These are phyloP conservation scores for Melampsora larici-populina DNA, from an alignment of 1,284 basidiomycete genomes.

Conservation along the genomic window DNA sequence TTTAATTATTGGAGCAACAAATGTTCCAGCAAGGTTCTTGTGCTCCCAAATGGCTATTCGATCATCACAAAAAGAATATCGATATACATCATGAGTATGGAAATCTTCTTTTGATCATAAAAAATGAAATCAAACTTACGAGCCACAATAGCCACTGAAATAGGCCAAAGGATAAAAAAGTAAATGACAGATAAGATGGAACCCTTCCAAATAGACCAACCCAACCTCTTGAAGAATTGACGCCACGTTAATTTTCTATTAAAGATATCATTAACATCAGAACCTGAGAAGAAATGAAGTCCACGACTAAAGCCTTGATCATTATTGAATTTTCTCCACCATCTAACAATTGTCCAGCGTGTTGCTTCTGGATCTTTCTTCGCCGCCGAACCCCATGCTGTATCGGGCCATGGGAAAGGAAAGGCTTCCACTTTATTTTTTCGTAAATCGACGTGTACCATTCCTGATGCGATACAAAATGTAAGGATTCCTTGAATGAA, in stretches of 20 bases:
- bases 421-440: conserved; percentile 47
- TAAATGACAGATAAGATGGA: conserved; percentile 54
- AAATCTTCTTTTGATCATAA: too few species aligned
- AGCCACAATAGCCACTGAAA: conserved; percentile 52
- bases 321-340: conserved; percentile 47
- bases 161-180: conserved; percentile 54
- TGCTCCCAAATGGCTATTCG: conserved; percentile 28
- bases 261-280: conserved; percentile 52
- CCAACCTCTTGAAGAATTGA: conserved; percentile 47
- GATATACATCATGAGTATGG: neutral
- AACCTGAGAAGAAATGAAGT: conserved; percentile 52
- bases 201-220: conserved; percentile 53
- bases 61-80: neutral
- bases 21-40: conserved; percentile 23
- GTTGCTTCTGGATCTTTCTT: conserved; percentile 44
- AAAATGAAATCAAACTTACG: conserved; percentile 43
- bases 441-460: conserved; percentile 50
- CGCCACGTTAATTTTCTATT: conserved; percentile 46
- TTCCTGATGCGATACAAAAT: conserved; percentile 47
- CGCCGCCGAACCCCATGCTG: conserved; percentile 45
- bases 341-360: conserved; percentile 24
- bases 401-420: conserved; percentile 48
- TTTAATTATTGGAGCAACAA: conserved; percentile 39
- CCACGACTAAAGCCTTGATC: conserved; percentile 47
- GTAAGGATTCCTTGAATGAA: conserved; percentile 51